Base-by-base conservation (phyloP, 2,329 filamentous ascomycete species). In the Stagonosporopsis chrysanthemi region DNA sequence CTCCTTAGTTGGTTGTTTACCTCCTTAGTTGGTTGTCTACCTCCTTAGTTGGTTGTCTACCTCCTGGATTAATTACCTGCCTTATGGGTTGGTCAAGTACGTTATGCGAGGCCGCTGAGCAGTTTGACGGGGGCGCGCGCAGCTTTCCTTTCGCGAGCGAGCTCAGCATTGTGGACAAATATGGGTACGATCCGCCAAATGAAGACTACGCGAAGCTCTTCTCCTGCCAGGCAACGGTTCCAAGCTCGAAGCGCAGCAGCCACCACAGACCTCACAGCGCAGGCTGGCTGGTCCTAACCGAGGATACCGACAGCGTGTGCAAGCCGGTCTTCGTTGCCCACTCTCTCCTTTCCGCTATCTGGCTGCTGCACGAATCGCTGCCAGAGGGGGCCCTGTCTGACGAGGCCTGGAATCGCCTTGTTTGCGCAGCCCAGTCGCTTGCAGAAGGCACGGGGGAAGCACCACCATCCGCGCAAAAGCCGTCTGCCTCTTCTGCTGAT, bases 281-380 rank as follows among this genome's bases (percentile, higher is more conserved):
- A 33, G 41, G 51, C 26, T 52, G 40, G 49, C 49, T 52, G 40
- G 26, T 43, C 17, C 40, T n/a, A n/a, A n/a, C 49, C 8, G 19
- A 31, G 14, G 28, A 35, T 17, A 8, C 39, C 31, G 31, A 35
- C 14, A 44, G 39, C 49, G 31, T 33, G 28, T 43, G 49, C 40
- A 43, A 44, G 40, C 42, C 42, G 3, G 42, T 44, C 26, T 52
- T 52, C 29, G 28, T 52, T 17, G 40, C 49, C 49, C 29, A 44
- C 38, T 52, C 48, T 23, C 7, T 43, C 19, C 38, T 52, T 2
- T 42, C 24, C 4, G 48, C 48, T 33, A 44, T 52, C 40, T 52
- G 49, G 49, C 26, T 52, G 39, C 39, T 52, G 49, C 49, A 29
- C 38, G 49, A 43, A 22, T 24, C 39, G 28, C 49, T 52, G 5